Conservation (phyloP, 768 basidiomycete genomes). For the Serendipita sp. region DNA sequence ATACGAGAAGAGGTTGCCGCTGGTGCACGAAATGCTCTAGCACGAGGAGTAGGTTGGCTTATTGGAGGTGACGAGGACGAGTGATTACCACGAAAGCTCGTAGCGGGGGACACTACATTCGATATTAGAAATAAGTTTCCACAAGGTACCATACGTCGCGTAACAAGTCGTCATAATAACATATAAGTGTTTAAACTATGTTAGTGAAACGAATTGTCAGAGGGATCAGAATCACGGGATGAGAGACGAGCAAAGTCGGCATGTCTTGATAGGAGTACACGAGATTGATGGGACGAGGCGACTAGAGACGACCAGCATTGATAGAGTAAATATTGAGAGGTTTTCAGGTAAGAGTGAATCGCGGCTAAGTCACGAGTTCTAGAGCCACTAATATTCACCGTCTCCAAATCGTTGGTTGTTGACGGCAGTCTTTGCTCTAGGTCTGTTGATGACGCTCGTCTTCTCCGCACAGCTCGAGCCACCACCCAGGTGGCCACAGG, state of each 20-base stretch:
- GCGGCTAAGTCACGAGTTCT: background rate
- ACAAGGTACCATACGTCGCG: too few relatives aligned
- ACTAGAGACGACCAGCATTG: conserved; percentile 50
- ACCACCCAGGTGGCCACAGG: conserved; percentile 2
- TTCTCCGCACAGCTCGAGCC: conserved; percentile 1
- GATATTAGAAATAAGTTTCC: too few relatives aligned
- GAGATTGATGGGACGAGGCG: conserved; percentile 31
- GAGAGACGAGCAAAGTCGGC: too few relatives aligned
- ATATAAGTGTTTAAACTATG: too few relatives aligned
- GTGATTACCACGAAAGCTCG: too few relatives aligned
- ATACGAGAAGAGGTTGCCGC: conserved; percentile 37
- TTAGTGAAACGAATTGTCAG: too few relatives aligned
- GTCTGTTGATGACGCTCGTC: conserved; percentile 11
- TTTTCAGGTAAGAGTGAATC: conserved; percentile 29
- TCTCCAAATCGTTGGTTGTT: conserved; percentile 9
- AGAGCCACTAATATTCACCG: conserved; percentile 6
- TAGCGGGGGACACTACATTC: too few relatives aligned
- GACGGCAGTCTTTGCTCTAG: conserved; percentile 11
- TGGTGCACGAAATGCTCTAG: conserved; percentile 65
- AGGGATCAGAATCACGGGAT: too few relatives aligned
- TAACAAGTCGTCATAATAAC: too few relatives aligned
- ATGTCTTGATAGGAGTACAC: background rate
- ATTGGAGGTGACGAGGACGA: conserved; percentile 53
- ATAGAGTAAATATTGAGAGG: conserved; percentile 27
- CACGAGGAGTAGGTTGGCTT: conserved; percentile 91